Evolutionary conservation across 1,284 basidiomycete species (phyloP), one percentile per base, ranked within the genome.

Genomic region (Vanrija pseudolonga): DNA sequence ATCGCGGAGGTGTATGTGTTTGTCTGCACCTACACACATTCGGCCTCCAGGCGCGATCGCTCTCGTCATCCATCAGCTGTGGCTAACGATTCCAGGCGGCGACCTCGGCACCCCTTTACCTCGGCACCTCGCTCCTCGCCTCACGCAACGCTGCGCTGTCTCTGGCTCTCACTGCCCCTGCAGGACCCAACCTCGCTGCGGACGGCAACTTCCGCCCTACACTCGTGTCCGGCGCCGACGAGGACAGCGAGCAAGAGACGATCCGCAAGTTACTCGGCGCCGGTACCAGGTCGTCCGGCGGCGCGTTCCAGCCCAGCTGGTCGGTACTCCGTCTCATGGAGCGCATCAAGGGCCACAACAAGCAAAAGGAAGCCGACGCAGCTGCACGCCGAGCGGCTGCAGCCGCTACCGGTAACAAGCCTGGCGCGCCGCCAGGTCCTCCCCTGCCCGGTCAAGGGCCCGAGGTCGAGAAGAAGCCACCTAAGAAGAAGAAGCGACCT

Each of bases 51-150:
- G 26, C 20, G 28, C 44, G 23, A 15, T 14, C n/a, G 15, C 43
- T 44, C 15, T 43, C 42, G 17, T 15, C 20, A n/a, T 17, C 42
- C 1, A 15, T 18, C 4, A n/a, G 39, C 6, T 2, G 18, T 4
- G 23, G 41, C 54, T 56, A 40, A 56, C 42, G 8, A 17, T 23
- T 12, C 1, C 53, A 77, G 76, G 71, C 75, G 11, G 74, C 76
- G 6, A 76, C 74, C 1, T 75, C 74, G 0, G 69, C 76, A 9
- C 76, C 76, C 3, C 65, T 78, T 3, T 74, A 73, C 44, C 68
- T 77, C 38, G 76, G 76, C 20, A 76, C 74, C 0, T 75, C 73
- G 15, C 67, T 76, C 22, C 65, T 74, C 11, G 70, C 74, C 0
- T 63, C 69, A 8, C 70, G 76, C 22, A 72, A 76, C 46, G 76